These are phyloP conservation scores for Cryphonectria carpinicola DNA, from an alignment of 2,329 filamentous ascomycete genomes.

Conservation along the genomic window DNA sequence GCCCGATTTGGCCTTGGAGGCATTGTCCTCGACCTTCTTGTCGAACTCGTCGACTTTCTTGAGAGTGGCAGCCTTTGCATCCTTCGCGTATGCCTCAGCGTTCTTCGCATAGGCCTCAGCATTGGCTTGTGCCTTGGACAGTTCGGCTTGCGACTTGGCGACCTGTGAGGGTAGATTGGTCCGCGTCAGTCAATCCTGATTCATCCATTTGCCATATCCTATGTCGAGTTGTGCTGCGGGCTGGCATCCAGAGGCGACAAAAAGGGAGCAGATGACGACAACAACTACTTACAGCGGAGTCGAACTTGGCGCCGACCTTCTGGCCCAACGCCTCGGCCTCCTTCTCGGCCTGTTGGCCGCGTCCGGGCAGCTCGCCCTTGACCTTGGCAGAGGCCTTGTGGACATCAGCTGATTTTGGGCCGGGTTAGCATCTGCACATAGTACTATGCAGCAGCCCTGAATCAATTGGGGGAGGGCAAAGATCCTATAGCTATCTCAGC, in stretches of 20 bases:
- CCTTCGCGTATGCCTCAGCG: constrained; percentile 63
- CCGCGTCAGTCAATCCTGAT: neutral
- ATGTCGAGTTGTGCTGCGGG: neutral
- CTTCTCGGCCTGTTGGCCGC: constrained; percentile 65
- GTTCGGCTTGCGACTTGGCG: constrained; percentile 65
- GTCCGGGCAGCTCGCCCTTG: constrained; percentile 67
- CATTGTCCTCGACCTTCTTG: constrained; percentile 76
- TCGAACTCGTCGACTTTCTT: constrained; percentile 84
- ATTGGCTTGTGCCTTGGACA: constrained; percentile 64
- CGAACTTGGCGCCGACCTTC: constrained; percentile 67
- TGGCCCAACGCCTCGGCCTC: constrained; percentile 65
- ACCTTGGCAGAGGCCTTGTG: constrained; percentile 69
- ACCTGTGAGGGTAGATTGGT: constrained; percentile 51
- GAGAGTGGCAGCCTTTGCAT: constrained; percentile 65
- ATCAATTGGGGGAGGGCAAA: neutral
- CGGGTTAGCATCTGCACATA: constrained; percentile 30
- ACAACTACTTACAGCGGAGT: constrained; percentile 64
- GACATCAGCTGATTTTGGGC: constrained; percentile 67
- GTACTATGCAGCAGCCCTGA: neutral
- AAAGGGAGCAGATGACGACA: constrained; percentile 1
- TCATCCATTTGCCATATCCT: neutral
- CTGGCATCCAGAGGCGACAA: neutral
- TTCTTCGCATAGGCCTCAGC: constrained; percentile 65
- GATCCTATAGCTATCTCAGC: constrained; percentile 34
- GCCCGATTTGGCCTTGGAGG: constrained; percentile 81